phyloP scores from a whole-genome alignment of 441 rosid genomes.

The Gossypium gossypioides region DNA sequence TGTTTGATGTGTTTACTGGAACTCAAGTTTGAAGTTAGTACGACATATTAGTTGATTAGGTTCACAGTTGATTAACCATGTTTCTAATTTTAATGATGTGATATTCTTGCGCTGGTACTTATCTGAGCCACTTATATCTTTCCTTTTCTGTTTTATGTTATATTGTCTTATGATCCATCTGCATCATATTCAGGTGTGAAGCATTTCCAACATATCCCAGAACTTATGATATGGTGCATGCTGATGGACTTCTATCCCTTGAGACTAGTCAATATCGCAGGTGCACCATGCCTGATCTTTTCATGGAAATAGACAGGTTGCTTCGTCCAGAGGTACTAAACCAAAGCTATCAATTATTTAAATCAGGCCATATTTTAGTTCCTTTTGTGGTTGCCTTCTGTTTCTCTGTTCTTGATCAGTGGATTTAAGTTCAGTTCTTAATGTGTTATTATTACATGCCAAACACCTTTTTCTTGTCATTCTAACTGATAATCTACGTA shows the following conservation, averaged over 20 bases:
- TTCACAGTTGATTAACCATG: not conserved
- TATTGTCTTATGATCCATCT: slow-evolving; percentile 3
- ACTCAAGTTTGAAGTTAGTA: not conserved
- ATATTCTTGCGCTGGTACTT: not conserved
- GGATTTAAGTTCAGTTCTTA: not conserved
- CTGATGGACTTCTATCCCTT: slow-evolving; percentile 65
- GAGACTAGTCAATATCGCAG: slow-evolving; percentile 35
- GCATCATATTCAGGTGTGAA: slow-evolving; percentile 67
- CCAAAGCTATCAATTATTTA: not conserved
- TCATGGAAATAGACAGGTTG: slow-evolving; percentile 74
- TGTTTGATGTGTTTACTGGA: not conserved
- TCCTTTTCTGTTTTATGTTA: not conserved
- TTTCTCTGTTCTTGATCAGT: not conserved
- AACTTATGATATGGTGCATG: slow-evolving; percentile 90
- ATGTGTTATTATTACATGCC: not conserved
- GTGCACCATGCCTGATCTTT: slow-evolving; percentile 55
- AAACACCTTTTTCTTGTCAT: not conserved
- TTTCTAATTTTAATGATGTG: not conserved
- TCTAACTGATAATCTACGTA: not conserved
- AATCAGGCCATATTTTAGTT: not conserved
- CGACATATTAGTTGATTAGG: not conserved
- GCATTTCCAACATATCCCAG: slow-evolving; percentile 92
- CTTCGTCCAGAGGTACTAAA: slow-evolving; percentile 92
- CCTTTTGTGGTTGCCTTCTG: not conserved
- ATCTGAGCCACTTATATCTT: not conserved